Base-by-base conservation (phyloP, 805 yeast genomes). In the Metschnikowia dekortorum region DNA sequence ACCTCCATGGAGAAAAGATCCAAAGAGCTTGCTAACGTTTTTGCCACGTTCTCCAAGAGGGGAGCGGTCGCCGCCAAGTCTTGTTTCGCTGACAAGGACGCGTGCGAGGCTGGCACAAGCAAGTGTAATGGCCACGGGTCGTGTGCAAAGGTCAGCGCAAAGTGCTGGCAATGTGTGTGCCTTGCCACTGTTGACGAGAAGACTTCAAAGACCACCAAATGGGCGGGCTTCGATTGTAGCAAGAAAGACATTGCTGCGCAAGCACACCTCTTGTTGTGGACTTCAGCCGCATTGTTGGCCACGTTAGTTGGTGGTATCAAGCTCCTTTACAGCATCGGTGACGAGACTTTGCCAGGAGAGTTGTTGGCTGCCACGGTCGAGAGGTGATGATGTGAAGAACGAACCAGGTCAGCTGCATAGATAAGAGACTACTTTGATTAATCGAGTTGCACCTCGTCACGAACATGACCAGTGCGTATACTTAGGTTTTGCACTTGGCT, bases 221-320 rank as follows among this genome's bases (percentile, higher is more conserved):
- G 85, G 85, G 65, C 79, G 1, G 86, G 85, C 26, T 58, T 56
- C 51, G 80, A 81, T 53, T 87, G 94, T 66, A 73, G 78, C 59
- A 86, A 85, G 75, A 75, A 74, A 59, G 91, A 87, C 60, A 75
- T 85, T 52, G 76, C 86, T 41, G 74, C 79, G 3, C 82, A 82
- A 66, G 82, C 86, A 58, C 81, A 86, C 61, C 74, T 87, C 59
- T 73, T 86, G 55, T 77, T 85, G 59, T 86, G 92, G 89, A 75
- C 87, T 2, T 66, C 78, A 10, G 55, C 85, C 10, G 78, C 75
- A 2, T 64, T 83, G 47, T 44, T 74, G 34, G 66, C 71, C 8
- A 65, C 79, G 18, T 68, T 81, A 43, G 80, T 67, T 36, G 74
- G 70, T 7, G 87, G 85, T 37, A 65, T 84, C 52, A 74, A 76